Evolutionary conservation across 1,284 basidiomycete species (phyloP), one percentile per base, ranked within the genome.

Genomic region (Entoloma clypeatum): DNA sequence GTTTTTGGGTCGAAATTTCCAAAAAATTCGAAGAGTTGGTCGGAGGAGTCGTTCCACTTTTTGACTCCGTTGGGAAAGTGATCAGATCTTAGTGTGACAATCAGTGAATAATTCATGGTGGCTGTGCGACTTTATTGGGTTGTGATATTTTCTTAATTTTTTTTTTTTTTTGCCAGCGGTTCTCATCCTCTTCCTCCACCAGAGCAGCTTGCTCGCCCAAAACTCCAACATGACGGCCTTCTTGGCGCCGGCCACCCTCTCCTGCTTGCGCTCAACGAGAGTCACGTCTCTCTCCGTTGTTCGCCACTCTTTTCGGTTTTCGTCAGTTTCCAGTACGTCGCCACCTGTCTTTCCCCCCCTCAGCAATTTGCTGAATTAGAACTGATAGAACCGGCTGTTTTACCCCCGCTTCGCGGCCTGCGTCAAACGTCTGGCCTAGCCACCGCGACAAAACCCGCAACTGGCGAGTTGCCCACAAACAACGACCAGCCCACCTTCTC

Each of bases 401-500:
- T 32, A 47, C 33, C 38, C n/a, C 41, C 39, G 9, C 27, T 48
- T 10, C 41, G 47, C 11, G 34, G 32, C 11, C n/a, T 43, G 21
- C 49, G 53, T 3, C n/a, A 40, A 17, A 21, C 42, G 10, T 51
- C 51, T 29, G 34, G 18, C 9, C 17, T 46, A 13, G 51, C 52
- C 19, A 39, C 45, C 47, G 43, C 50, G 46, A 25, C 43, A 46
- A 21, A 52, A 43, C 10, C 47, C n/a, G 36, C 44, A 10, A 25
- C 39, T 2, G 39, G 34, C 8, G 28, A 28, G n/a, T 18, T 17
- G 13, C 22, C 35, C 26, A 30, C 32, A 25, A 39, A 43, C 3
- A 48, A 57, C 28, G 34, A 49, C 11, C 28, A 41, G 24, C 52
- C 58, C 13, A 34, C 46, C 14, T 68, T 69, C 47, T 41, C 42